Evolutionary conservation across 2,329 filamentous ascomycete species (phyloP), one percentile per base, ranked within the genome.

Genomic region (Aspergillus quadrilineatus): DNA sequence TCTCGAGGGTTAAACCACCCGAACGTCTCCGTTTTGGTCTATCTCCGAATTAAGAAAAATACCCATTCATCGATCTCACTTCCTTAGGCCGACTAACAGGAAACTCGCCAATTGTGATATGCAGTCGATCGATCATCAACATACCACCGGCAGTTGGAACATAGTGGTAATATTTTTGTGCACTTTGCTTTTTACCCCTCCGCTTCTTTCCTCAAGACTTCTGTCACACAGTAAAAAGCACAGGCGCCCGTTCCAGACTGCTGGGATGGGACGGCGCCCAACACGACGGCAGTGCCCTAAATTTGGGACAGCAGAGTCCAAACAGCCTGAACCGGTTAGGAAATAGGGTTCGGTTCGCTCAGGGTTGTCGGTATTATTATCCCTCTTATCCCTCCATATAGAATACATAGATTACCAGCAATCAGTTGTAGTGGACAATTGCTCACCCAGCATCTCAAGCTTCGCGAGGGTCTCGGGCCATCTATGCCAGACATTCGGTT

Each of bases 191-290:
- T 52, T 48, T 14, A 17, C 46, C 36, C 45, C 45, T 44, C 29
- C 17, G 10, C 42, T 36, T 47, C 48, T 48, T 50, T 56, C 47
- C 47, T 46, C 14, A 44, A 26, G 9, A 14, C 30, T n/a, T 12
- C 10, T 6, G 50, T 28, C 48, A 39, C 1, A 51, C 42, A 49
- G 44, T 53, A 54, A 63, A 59, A 60, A 56, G 62, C 57, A 56
- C 62, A 59, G 56, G 56, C 57, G 63, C 44, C 17, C 10, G 50
- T 65, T 51, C 65, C 65, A 65, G 54, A 41, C 46, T 60, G 37
- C 42, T 57, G 60, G 61, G 58, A 58, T 49, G 45, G 22, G 46
- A 22, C 32, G 34, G 28, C 36, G 30, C 29, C 28, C 32, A 42
- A 6, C 39, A 3, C 17, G 39, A 14, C 34, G 34, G 34, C 2